A percentile compares a stretch with the other conserved stretches of the same genome.
phyloP scores from a whole-genome alignment of 176 grass and related monocot species.

The Cenchrus fungigraminus region DNA sequence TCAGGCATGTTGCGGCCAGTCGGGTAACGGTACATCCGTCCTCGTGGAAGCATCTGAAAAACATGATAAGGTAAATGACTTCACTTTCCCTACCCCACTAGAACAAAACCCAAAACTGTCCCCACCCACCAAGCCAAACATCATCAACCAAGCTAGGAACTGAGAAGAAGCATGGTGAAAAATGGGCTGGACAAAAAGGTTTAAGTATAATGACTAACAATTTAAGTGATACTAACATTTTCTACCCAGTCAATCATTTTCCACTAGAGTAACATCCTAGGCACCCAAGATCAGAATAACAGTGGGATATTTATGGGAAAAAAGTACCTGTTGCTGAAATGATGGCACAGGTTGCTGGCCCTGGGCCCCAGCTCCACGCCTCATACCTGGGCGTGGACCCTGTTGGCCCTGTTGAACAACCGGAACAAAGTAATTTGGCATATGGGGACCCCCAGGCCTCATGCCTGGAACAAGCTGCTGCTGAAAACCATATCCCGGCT shows the following conservation, averaged over 20 bases:
- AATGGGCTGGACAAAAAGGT: background rate
- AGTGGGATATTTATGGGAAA: background rate
- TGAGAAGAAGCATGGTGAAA: no score
- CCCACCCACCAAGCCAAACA: background rate
- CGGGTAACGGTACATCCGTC: constrained; percentile 77
- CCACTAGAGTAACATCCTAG: background rate
- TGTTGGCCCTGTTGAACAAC: constrained; percentile 84
- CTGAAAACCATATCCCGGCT: constrained; percentile 91
- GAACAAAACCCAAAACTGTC: background rate
- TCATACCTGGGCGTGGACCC: constrained; percentile 72
- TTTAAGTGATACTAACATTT: background rate
- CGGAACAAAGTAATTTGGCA: constrained; percentile 87
- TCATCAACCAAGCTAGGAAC: background rate
- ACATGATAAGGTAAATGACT: constrained; percentile 1
- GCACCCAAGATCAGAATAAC: background rate
- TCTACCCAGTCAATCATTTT: background rate
- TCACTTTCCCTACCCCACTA: background rate
- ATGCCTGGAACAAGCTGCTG: constrained; percentile 90
- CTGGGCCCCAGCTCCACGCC: constrained; percentile 68
- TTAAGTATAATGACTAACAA: background rate
- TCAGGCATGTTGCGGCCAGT: constrained; percentile 79
- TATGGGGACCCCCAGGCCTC: constrained; percentile 78
- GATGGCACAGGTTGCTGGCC: constrained; percentile 63
- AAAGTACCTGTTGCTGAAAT: constrained; percentile 81
- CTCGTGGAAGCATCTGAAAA: constrained; percentile 81